A percentile compares a stretch with the other conserved stretches of the same genome.
Conservation (phyloP, 768 basidiomycete species). For the Boletus sp. region DNA sequence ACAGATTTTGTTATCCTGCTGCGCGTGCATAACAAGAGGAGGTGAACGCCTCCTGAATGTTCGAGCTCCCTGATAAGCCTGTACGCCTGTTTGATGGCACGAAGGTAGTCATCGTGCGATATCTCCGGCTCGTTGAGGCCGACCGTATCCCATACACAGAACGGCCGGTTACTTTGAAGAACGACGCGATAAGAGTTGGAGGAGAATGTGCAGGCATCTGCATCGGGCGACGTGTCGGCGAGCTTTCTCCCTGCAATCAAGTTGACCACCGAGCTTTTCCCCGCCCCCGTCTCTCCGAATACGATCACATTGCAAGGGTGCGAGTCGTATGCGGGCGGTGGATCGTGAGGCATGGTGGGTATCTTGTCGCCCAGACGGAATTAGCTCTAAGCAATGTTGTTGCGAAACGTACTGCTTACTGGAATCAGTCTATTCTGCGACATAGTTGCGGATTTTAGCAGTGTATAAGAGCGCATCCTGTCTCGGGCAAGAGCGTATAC, state of each 20-base stretch:
- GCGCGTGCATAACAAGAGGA: conserved; percentile 41
- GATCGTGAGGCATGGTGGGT: not conserved
- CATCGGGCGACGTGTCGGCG: conserved; percentile 32
- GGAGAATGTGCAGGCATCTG: conserved; percentile 36
- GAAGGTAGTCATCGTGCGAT: conserved; percentile 17
- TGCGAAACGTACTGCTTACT: conserved; percentile 8
- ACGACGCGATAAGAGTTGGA: conserved; percentile 24
- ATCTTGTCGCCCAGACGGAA: conserved; percentile 1
- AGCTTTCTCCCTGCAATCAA: conserved; percentile 30
- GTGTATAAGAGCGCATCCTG: conserved; percentile 3
- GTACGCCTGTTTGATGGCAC: conserved; percentile 31
- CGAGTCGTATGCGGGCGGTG: conserved; percentile 18
- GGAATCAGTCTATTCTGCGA: not conserved
- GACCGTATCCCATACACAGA: conserved; percentile 32
- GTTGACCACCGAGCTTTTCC: conserved; percentile 45
- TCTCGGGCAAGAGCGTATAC: conserved; percentile 1
- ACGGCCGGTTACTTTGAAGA: conserved; percentile 14
- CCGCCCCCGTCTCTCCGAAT: conserved; percentile 29
- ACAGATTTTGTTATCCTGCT: conserved; percentile 37
- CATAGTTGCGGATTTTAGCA: not conserved
- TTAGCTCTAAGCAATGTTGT: not conserved
- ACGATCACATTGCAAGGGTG: conserved; percentile 23
- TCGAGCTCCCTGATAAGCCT: conserved; percentile 34
- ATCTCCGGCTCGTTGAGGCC: conserved; percentile 32
- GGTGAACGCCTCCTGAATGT: conserved; percentile 34